Percentiles rank a stretch among this genome's conserved stretches.
Conservation (phyloP, 805 yeast genomes). For the Blastobotrys parvus region DNA sequence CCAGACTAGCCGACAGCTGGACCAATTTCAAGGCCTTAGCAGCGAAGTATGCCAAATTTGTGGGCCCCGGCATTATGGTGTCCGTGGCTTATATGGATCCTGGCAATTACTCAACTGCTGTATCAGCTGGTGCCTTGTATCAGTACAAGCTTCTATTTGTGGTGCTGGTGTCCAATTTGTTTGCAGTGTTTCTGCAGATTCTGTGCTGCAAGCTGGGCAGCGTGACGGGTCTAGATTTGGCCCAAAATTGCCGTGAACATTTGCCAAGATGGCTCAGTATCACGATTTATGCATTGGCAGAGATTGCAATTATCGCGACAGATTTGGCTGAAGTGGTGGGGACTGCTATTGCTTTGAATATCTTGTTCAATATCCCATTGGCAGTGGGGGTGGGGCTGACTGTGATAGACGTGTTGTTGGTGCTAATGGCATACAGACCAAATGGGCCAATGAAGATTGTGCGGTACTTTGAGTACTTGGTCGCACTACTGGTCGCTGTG, state of each 20-base stretch:
- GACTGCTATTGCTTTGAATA: constrained; percentile 77
- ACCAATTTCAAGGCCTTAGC: background rate
- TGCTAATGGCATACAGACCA: constrained; percentile 69
- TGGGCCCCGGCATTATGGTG: constrained; percentile 85
- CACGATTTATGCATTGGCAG: constrained; percentile 62
- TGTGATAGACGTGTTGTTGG: constrained; percentile 70
- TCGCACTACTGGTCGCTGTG: constrained; percentile 56
- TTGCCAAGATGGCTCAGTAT: constrained; percentile 61
- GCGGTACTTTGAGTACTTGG: constrained; percentile 69
- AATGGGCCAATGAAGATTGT: constrained; percentile 70
- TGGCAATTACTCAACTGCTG: constrained; percentile 87
- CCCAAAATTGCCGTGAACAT: constrained; percentile 71
- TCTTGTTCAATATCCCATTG: constrained; percentile 66
- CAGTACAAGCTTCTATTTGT: constrained; percentile 66
- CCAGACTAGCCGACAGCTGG: background rate
- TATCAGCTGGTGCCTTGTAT: constrained; percentile 77
- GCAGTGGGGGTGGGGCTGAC: constrained; percentile 70
- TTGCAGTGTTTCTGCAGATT: constrained; percentile 77
- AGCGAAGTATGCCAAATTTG: constrained; percentile 53
- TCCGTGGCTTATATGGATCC: constrained; percentile 92
- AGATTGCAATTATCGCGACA: constrained; percentile 82
- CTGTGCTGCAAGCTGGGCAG: constrained; percentile 81
- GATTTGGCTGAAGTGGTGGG: constrained; percentile 94
- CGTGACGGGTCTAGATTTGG: constrained; percentile 81
- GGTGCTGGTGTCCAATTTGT: constrained; percentile 65